These are phyloP conservation scores for Helicocarpus griseus DNA, from an alignment of 2,329 filamentous ascomycete genomes.

Conservation along the genomic window DNA sequence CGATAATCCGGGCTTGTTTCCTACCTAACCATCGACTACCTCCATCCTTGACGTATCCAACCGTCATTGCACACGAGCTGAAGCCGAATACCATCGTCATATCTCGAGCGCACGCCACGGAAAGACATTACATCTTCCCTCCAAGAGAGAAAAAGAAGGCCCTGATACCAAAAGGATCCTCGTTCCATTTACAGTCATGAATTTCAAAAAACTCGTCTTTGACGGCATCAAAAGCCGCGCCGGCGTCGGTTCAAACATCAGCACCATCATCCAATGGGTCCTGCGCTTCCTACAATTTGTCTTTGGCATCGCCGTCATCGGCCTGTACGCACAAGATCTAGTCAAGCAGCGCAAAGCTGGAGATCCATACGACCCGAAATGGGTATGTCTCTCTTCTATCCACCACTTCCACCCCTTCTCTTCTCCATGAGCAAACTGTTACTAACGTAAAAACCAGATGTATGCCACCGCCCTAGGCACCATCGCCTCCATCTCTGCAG, in stretches of 20 bases:
- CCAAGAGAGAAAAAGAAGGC: not conserved
- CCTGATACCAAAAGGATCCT: not conserved
- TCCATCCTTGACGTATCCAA: not conserved
- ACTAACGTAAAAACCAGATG: constrained; percentile 34
- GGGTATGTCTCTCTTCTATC: constrained; percentile 43
- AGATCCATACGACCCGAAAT: constrained; percentile 54
- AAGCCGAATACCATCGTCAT: not conserved
- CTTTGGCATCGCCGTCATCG: constrained; percentile 65
- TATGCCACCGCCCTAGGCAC: constrained; percentile 64
- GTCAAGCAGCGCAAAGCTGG: constrained; percentile 42
- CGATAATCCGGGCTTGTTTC: not conserved
- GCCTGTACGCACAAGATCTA: constrained; percentile 66
- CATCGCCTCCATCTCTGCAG: constrained; percentile 54
- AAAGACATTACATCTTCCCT: no score
- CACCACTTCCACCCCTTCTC: not conserved
- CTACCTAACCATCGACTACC: not conserved
- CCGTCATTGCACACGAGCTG: not conserved
- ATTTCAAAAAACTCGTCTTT: constrained; percentile 14
- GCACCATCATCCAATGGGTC: constrained; percentile 22
- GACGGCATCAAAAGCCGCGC: constrained; percentile 14
- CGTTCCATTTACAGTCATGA: constrained; percentile 1
- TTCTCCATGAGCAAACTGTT: not conserved
- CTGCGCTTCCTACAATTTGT: constrained; percentile 70
- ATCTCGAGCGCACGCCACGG: not conserved
- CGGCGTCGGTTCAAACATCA: constrained; percentile 11